phyloP scores from a whole-genome alignment of 2,329 filamentous ascomycete species.

The Hirsutella thompsonii region DNA sequence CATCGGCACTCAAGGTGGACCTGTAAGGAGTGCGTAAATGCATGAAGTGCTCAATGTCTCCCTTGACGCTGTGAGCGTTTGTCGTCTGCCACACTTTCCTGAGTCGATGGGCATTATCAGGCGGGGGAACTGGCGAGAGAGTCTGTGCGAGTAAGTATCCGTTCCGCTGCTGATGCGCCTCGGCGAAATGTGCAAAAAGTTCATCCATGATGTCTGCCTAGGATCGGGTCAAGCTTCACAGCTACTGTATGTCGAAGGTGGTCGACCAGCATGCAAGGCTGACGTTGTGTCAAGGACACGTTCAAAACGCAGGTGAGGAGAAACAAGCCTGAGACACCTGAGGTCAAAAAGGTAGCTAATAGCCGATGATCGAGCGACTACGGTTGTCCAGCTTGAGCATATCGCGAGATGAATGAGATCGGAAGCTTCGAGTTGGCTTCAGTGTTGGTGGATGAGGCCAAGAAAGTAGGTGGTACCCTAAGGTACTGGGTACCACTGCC shows the following conservation, averaged over 20 bases:
- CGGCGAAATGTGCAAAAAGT: constrained; percentile 60
- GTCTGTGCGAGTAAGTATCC: constrained; percentile 65
- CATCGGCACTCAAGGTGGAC: constrained; percentile 46
- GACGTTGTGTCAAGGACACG: too few species aligned
- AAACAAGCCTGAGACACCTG: too few species aligned
- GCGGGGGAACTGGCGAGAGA: constrained; percentile 56
- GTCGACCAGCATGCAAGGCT: too few species aligned
- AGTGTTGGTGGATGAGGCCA: neutral
- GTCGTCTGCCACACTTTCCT: constrained; percentile 59
- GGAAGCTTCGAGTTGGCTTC: neutral
- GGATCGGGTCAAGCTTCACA: neutral
- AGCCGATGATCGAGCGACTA: too few species aligned
- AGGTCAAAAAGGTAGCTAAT: too few species aligned
- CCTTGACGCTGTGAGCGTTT: constrained; percentile 50
- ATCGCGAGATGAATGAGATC: too few species aligned
- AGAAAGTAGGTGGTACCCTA: too few species aligned
- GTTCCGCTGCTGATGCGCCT: constrained; percentile 50
- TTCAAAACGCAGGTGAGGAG: too few species aligned
- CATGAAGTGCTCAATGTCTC: constrained; percentile 63
- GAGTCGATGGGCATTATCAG: constrained; percentile 50
- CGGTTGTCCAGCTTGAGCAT: too few species aligned
- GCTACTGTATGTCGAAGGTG: too few species aligned
- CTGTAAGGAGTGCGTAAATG: constrained; percentile 42
- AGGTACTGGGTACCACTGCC: too few species aligned
- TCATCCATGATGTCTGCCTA: constrained; percentile 47